These are phyloP conservation scores for Acacia melanoxylon DNA, from an alignment of 306 rosid genomes.

Conservation along the genomic window DNA sequence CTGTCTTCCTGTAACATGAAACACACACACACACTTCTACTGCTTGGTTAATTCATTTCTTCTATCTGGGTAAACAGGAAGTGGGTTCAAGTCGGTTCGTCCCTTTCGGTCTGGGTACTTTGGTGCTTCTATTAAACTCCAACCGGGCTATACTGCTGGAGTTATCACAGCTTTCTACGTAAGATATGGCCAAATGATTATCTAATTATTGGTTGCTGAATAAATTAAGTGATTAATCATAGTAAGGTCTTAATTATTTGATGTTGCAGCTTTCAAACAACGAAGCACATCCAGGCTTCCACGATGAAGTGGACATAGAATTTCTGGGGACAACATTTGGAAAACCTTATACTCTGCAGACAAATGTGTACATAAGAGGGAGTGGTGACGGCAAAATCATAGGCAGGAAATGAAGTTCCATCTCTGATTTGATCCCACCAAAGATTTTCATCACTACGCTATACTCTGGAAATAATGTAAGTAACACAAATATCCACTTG, in stretches of 20 bases:
- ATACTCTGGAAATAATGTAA: too few relatives aligned
- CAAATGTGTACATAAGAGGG: conserved; percentile 93
- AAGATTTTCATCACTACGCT: too few relatives aligned
- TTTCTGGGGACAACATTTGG: conserved; percentile 96
- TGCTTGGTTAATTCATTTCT: not conserved
- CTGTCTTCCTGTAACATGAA: not conserved
- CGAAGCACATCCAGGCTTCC: conserved; percentile 94
- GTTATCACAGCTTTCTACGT: conserved; percentile 96
- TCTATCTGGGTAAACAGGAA: conserved; percentile 50
- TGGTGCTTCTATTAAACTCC: conserved; percentile 84
- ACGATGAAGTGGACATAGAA: conserved; percentile 97
- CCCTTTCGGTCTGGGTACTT: conserved; percentile 95
- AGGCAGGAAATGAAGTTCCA: too few relatives aligned
- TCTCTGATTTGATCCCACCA: too few relatives aligned
- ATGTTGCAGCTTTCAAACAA: conserved; percentile 79
- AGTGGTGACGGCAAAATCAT: conserved; percentile 86
- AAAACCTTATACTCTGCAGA: conserved; percentile 90
- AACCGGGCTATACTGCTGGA: conserved; percentile 96
- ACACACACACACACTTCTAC: not conserved
- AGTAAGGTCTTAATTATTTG: conserved; percentile 12
- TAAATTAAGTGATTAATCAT: not conserved
- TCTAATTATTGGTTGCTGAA: not conserved
- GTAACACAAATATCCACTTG: too few relatives aligned
- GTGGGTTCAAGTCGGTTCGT: conserved; percentile 88
- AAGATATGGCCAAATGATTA: conserved; percentile 26